These are phyloP conservation scores for Aegilops sharonensis DNA, from an alignment of 176 grass and related monocot genomes.

Conservation along the genomic window DNA sequence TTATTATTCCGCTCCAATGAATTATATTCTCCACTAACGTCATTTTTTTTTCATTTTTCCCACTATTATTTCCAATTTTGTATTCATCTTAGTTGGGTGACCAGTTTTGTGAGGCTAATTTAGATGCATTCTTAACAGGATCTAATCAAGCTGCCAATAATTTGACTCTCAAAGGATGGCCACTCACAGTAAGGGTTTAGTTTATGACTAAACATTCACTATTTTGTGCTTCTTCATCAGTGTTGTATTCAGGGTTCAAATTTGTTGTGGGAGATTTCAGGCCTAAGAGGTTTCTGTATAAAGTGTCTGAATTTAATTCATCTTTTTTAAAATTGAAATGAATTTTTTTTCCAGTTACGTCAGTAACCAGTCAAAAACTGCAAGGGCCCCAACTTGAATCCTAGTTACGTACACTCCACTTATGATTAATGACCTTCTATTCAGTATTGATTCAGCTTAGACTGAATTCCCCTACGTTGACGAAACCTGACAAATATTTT, in stretches of 20 bases:
- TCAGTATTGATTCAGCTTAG: not conserved
- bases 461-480: not conserved
- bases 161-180: conserved; percentile 99
- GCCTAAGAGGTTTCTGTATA: not conserved
- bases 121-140: conserved; percentile 55
- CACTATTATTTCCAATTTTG: conserved; percentile 10
- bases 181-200: conserved; percentile 74
- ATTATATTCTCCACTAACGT: conserved; percentile 3
- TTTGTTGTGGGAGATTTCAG: not conserved
- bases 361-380: not conserved
- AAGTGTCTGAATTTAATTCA: conserved; percentile 13
- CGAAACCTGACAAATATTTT: not conserved
- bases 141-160: conserved; percentile 90
- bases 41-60: not conserved
- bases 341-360: not conserved
- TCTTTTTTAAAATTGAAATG: not conserved
- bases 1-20: conserved; percentile 1
- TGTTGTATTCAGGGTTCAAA: not conserved
- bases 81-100: not conserved
- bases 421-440: conserved; percentile 20
- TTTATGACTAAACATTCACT: conserved; percentile 7
- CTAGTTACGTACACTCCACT: not conserved
- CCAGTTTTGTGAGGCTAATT: conserved; percentile 21
- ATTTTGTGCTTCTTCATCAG: conserved; percentile 7
- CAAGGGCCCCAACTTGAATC: not conserved